Conservation (phyloP, 768 basidiomycete genomes). For the Termitomyces sp. region DNA sequence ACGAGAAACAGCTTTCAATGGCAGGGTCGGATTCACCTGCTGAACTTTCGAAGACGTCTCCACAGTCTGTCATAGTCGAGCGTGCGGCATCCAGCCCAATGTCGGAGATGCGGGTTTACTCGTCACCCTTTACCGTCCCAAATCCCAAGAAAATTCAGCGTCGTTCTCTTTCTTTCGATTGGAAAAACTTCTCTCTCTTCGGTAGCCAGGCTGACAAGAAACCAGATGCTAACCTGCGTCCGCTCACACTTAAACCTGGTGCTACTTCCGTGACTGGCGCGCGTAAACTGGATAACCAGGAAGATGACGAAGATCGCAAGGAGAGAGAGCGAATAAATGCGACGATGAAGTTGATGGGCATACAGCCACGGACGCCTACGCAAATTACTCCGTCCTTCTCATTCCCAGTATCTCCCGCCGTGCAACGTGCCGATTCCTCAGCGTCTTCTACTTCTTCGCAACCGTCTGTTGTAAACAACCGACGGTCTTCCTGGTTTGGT, state of each 20-base stretch:
- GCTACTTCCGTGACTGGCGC: slow-evolving; percentile 49
- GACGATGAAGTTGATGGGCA: slow-evolving; percentile 94
- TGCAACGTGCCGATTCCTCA: slow-evolving; percentile 18
- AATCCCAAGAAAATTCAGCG: slow-evolving; percentile 51
- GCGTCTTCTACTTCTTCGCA: slow-evolving; percentile 18
- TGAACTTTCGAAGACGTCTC: slow-evolving; percentile 42
- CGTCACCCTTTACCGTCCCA: slow-evolving; percentile 19
- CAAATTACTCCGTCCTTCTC: slow-evolving; percentile 27
- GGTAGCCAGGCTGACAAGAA: slow-evolving; percentile 57
- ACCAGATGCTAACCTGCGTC: slow-evolving; percentile 56
- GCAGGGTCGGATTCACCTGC: slow-evolving; percentile 26
- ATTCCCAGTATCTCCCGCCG: slow-evolving; percentile 18
- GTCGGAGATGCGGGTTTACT: slow-evolving; percentile 19
- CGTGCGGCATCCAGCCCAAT: slow-evolving; percentile 34
- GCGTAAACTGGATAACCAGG: slow-evolving; percentile 78
- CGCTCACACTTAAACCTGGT: slow-evolving; percentile 70
- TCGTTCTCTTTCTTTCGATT: slow-evolving; percentile 81
- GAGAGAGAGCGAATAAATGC: slow-evolving; percentile 86
- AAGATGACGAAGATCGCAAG: slow-evolving; percentile 88
- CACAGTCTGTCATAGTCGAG: slow-evolving; percentile 56
- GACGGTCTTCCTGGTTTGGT: slow-evolving; percentile 74
- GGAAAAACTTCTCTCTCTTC: slow-evolving; percentile 76
- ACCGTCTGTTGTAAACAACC: slow-evolving; percentile 27
- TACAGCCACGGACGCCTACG: slow-evolving; percentile 52
- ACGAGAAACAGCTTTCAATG: slow-evolving; percentile 54